Percentiles rank a stretch among this genome's conserved stretches.
Evolutionary conservation across 106 monocot genomes (phyloP).

Genomic region (Acorus gramineus): DNA sequence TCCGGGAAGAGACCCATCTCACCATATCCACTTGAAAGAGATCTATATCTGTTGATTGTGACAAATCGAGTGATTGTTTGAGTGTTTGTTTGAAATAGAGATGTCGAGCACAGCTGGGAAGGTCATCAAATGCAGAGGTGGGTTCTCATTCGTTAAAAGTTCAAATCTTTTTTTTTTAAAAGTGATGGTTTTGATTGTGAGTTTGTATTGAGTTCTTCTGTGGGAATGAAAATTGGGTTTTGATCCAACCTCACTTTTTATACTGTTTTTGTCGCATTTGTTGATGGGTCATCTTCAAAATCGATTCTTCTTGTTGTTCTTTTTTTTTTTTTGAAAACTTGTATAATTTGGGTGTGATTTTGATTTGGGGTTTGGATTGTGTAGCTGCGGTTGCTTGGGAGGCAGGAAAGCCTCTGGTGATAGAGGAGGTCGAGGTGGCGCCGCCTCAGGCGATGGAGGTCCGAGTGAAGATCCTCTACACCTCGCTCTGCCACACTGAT

Average conservation of each 20-base stretch:
- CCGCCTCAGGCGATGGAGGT: conserved; percentile 66
- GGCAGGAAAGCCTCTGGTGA: conserved; percentile 66
- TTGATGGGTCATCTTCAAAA: too few species aligned
- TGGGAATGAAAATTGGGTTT: too few species aligned
- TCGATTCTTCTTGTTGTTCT: not conserved
- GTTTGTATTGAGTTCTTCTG: not conserved
- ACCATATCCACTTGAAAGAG: too few species aligned
- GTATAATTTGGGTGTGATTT: not conserved
- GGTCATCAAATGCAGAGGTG: conserved; percentile 61
- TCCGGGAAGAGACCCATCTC: too few species aligned
- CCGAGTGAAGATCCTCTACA: conserved; percentile 58
- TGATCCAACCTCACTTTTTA: too few species aligned
- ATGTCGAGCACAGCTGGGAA: conserved; percentile 47
- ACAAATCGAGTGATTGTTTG: too few species aligned
- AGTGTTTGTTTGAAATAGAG: not conserved
- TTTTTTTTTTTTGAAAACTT: not conserved
- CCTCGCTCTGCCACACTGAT: conserved; percentile 73
- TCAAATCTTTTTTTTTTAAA: not conserved
- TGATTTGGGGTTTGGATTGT: not conserved
- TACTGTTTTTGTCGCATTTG: too few species aligned
- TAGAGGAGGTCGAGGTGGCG: conserved; percentile 75
- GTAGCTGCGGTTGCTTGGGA: conserved; percentile 79
- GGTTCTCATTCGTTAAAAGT: not conserved
- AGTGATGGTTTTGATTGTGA: not conserved
- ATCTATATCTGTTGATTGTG: too few species aligned